Conservation (phyloP, 2,329 filamentous ascomycete genomes). For the Emmonsia crescens region DNA sequence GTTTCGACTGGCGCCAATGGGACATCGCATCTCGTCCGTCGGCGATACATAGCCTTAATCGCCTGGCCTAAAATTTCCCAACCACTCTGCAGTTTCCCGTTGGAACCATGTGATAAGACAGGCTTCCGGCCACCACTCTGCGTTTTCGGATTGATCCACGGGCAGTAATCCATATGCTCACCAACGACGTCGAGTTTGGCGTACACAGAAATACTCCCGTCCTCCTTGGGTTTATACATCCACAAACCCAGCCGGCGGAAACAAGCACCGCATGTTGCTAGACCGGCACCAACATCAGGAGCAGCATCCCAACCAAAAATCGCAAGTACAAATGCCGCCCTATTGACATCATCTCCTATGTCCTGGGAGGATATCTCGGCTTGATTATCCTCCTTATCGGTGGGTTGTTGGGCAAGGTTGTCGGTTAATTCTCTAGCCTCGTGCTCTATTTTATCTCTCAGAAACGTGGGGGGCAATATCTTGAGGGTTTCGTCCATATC, state of each 20-base stretch:
- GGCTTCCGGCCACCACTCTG: conserved; percentile 42
- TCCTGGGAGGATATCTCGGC: neutral
- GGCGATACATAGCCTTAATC: conserved; percentile 31
- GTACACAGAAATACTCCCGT: conserved; percentile 31
- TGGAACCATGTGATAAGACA: conserved; percentile 22
- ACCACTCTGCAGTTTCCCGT: conserved; percentile 29
- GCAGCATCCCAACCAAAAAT: conserved; percentile 68
- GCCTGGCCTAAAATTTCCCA: conserved; percentile 37
- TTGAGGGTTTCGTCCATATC: conserved; percentile 23
- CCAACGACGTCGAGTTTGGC: conserved; percentile 53
- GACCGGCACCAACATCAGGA: conserved; percentile 39
- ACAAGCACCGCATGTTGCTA: conserved; percentile 74
- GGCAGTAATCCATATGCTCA: conserved; percentile 75
- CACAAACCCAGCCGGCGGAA: conserved; percentile 82
- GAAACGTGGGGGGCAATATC: conserved; percentile 20
- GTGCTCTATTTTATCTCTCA: neutral
- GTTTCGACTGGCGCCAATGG: conserved; percentile 21
- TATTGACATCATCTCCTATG: conserved; percentile 35
- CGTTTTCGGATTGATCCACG: conserved; percentile 57
- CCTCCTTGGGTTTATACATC: conserved; percentile 75
- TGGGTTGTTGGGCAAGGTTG: neutral
- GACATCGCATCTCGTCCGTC: conserved; percentile 18
- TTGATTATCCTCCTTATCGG: neutral
- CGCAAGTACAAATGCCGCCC: conserved; percentile 56
- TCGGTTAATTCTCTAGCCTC: neutral